These are phyloP conservation scores for Erythrophleum fordii DNA, from an alignment of 306 rosid genomes.

Conservation along the genomic window DNA sequence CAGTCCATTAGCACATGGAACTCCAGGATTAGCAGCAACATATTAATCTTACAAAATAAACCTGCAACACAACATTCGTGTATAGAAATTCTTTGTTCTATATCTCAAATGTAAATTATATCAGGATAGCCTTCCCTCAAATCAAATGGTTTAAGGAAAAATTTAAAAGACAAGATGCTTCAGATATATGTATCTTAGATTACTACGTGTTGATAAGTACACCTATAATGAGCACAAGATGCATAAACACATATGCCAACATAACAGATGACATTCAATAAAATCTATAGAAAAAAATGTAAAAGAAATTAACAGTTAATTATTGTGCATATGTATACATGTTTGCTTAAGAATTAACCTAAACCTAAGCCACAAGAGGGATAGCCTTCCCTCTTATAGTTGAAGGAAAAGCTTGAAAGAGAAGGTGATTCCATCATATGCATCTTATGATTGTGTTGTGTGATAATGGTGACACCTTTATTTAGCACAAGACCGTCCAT, in stretches of 20 bases:
- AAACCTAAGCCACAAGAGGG: constrained; percentile 25
- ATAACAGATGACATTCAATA: too few species aligned
- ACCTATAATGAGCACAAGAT: constrained; percentile 49
- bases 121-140: constrained; percentile 29
- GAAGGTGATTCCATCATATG: constrained; percentile 37
- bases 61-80: neutral
- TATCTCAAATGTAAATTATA: constrained; percentile 29
- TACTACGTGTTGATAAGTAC: constrained; percentile 42
- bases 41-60: neutral
- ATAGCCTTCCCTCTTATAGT: constrained; percentile 28
- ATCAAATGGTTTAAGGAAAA: constrained; percentile 13
- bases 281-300: neutral
- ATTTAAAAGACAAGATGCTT: constrained; percentile 44
- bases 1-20: neutral
- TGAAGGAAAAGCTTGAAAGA: constrained; percentile 38
- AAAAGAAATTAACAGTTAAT: neutral
- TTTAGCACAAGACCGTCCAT: constrained; percentile 52
- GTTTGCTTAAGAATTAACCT: neutral
- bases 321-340: neutral
- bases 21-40: neutral
- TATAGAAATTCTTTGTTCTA: neutral
- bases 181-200: constrained; percentile 44
- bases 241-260: constrained; percentile 46
- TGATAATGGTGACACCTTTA: constrained; percentile 36
- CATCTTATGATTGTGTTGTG: constrained; percentile 46